Percentiles rank a stretch among this genome's conserved stretches.
phyloP scores from a whole-genome alignment of 371 early-diverging fungal species.

The Capniomyces stellatus region DNA sequence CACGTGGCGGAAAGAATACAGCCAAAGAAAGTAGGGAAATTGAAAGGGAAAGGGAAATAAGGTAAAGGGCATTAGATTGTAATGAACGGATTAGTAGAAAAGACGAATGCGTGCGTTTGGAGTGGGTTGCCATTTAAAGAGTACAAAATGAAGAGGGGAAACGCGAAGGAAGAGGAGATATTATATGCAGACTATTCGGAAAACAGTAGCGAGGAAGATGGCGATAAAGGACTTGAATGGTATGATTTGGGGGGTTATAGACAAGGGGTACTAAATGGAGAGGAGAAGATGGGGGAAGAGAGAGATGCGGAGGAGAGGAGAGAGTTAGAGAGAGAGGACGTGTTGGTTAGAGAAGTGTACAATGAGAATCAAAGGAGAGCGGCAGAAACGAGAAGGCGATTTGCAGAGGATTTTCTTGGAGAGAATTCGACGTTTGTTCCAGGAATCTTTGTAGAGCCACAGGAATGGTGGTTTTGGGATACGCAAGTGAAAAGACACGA shows the following conservation, averaged over 20 bases:
- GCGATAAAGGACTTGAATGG: not conserved
- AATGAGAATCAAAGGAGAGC: slow-evolving; percentile 38
- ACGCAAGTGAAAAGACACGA: slow-evolving; percentile 24
- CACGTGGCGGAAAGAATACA: too few species aligned
- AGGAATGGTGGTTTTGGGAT: slow-evolving; percentile 43
- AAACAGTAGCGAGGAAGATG: not conserved
- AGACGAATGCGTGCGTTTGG: too few species aligned
- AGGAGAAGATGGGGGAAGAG: not conserved
- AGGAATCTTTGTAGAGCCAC: slow-evolving; percentile 25
- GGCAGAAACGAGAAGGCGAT: slow-evolving; percentile 4
- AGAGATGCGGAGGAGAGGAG: not conserved
- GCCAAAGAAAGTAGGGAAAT: too few species aligned
- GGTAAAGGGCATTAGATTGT: too few species aligned
- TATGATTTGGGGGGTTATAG: not conserved
- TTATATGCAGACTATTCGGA: not conserved
- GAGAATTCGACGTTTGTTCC: slow-evolving; percentile 23
- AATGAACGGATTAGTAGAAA: too few species aligned
- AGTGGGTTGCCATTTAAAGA: too few species aligned
- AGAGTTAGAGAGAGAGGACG: not conserved
- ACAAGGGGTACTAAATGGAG: too few species aligned
- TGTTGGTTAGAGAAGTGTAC: slow-evolving; percentile 27
- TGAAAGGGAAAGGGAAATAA: too few species aligned
- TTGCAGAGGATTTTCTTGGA: slow-evolving; percentile 12
- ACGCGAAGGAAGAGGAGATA: not conserved
- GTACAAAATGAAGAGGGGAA: too few species aligned